Conservation (phyloP, 192 early-diverging fungal species). For the Coemansia sp. region DNA sequence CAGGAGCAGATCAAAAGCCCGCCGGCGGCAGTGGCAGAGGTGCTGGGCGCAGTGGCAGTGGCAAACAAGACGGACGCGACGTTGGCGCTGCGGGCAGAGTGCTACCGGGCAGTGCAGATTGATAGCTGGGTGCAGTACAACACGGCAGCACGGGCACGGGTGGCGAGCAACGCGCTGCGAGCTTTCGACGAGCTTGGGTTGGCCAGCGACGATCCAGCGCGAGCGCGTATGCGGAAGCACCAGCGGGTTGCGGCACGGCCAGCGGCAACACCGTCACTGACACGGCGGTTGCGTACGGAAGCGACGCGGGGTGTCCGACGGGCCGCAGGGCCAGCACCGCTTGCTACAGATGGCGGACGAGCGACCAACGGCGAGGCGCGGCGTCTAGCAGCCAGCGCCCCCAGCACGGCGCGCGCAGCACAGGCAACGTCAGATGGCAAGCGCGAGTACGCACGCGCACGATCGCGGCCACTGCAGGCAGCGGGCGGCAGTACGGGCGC, state of each 20-base stretch:
- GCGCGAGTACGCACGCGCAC: conserved; percentile 18
- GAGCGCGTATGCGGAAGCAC: conserved; percentile 21
- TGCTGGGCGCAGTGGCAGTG: conserved; percentile 9
- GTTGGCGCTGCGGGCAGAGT: conserved; percentile 53
- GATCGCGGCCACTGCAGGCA: conserved; percentile 36
- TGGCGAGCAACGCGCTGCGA: conserved; percentile 39
- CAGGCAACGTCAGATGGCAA: not conserved
- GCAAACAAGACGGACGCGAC: conserved; percentile 11
- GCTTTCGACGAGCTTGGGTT: conserved; percentile 59
- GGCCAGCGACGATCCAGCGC: conserved; percentile 49
- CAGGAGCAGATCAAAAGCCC: conserved; percentile 24
- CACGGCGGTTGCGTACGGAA: conserved; percentile 14
- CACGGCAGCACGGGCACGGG: conserved; percentile 34
- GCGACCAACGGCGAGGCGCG: not conserved
- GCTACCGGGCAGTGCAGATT: conserved; percentile 55
- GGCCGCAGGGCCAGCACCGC: conserved; percentile 8
- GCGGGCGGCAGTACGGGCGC: conserved; percentile 20
- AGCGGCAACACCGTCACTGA: conserved; percentile 31
- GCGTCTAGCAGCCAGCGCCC: conserved; percentile 12
- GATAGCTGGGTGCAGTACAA: conserved; percentile 56
- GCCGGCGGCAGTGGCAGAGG: conserved; percentile 15
- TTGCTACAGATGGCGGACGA: not conserved
- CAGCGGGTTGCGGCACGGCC: conserved; percentile 20
- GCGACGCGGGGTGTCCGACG: conserved; percentile 1
- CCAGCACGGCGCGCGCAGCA: conserved; percentile 4